phyloP scores from a whole-genome alignment of 257 asterid genomes.

The Catharanthus roseus region DNA sequence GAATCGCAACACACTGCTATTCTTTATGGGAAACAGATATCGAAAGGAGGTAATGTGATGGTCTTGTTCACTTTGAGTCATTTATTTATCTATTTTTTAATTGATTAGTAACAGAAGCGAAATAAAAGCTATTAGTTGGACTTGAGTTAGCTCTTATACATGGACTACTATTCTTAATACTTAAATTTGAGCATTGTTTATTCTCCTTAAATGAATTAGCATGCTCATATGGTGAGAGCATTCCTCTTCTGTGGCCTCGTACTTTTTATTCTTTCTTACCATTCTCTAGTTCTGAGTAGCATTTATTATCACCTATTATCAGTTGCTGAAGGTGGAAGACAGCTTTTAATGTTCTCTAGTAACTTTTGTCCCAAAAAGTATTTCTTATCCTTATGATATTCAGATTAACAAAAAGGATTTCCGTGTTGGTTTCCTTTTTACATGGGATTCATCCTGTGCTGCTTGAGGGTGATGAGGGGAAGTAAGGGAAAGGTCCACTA shows the following conservation, averaged over 20 bases:
- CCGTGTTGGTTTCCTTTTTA: neutral
- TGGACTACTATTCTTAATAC: neutral
- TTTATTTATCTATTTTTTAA: neutral
- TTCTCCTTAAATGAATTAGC: neutral
- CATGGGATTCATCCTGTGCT: neutral
- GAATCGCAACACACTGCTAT: conserved; percentile 68
- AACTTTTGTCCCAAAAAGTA: neutral
- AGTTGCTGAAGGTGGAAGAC: neutral
- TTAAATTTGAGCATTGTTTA: neutral
- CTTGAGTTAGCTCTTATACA: neutral
- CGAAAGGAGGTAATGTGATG: conserved; percentile 80
- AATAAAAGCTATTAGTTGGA: neutral
- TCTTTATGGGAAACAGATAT: conserved; percentile 95
- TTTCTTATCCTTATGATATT: neutral
- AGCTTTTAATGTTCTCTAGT: neutral
- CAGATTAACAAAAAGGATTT: neutral
- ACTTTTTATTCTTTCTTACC: neutral
- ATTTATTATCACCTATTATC: neutral
- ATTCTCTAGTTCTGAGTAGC: neutral
- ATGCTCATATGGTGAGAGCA: neutral
- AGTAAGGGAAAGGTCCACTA: neutral
- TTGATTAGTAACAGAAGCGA: neutral
- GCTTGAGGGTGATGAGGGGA: neutral
- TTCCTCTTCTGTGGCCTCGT: neutral
- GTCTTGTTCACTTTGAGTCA: neutral